Base-by-base conservation (phyloP, 768 basidiomycete species). In the Cytidiella melzeri region DNA sequence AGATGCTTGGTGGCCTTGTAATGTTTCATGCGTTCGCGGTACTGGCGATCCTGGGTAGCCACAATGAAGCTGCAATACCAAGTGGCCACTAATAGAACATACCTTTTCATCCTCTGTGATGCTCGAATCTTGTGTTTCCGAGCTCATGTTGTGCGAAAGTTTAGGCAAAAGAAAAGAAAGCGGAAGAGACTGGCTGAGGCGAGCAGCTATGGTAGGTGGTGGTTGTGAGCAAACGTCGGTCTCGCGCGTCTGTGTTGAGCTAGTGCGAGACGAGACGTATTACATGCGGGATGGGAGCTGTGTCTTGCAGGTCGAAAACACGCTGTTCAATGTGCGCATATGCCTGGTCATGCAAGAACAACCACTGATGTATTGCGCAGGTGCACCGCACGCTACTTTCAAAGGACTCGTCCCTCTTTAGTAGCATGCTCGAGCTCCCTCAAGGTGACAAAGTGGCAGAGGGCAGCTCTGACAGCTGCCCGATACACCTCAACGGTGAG, bases 341-440 rank as follows among this genome's bases (percentile, higher is more conserved):
- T n/a, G n/a, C n/a, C n/a, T 21, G 7, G 7, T 10, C 18, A 21
- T 23, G 27, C 15, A 45, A 18, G 5, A 5, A 18, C 18, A 13
- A 28, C 30, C 25, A 41, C 40, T 41, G 9, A 41, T 41, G 7
- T 15, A n/a, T 7, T 23, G 3, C 42, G 5, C 28, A 55, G 55
- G 47, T 55, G 5, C 55, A 55, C 34, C 51, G 48, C 3, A 41
- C 55, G 11, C 40, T 52, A 12, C 47, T 55, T 3, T 39, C 51
- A 7, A 55, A 51, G 38, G 54, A 55, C 34, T 34, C 36, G 25
- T 83, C 83, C 13, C 78, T 76, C 30, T 90, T 90, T 58, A 62
- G 70, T 20, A 67, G 77, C 3, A 76, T 87, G 73, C 87, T 90
- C 59, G 71, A 75, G 4, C 66, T 89, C 20, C 86, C 87, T 3